Base-by-base conservation (phyloP, 2,329 filamentous ascomycete species). In the Pseudocercospora vitis region DNA sequence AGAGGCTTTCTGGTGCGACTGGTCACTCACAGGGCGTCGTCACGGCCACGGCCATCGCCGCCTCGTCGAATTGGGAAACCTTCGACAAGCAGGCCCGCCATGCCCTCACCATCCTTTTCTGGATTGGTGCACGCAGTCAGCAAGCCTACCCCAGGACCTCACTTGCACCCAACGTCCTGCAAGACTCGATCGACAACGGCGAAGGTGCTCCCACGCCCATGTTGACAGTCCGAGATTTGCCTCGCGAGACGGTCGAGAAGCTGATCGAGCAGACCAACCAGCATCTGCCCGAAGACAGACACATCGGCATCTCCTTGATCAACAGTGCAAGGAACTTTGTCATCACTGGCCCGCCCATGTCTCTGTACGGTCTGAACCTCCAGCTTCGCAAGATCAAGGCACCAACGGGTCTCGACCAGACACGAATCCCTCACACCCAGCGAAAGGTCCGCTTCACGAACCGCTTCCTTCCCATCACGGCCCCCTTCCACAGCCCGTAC, bases 241-340 rank as follows among this genome's bases (percentile, higher is more conserved):
- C 92, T 0, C 84, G 88, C 66, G 82, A 86, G 37, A 88, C 95
- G 63, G 89, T 99, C 9, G 91, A 99, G 74, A 91, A 92, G 73
- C 92, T 97, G 75, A 95, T 99, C 63, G 88, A 97, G 74, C 88
- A 88, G 11, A 99, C 94, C 61, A 99, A 99, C 74, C 86, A 96
- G 71, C 95, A 99, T 76, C 82, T 99, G 53, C 94, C 94, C 0
- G 77, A 88, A 60, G 91, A 96, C 66, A 85, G 91, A 53, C 94
- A 97, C 70, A 96, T 99, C 69, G 86, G 86, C 69, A 92, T 99
- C 65, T 97, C 95, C 0, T 82, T 99, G 52, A 84, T 96, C 71
- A 99, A 99, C 79, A 97, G 92, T 74, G 91, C 92, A 11, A 87
- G 94, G 55, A 99, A 97, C 73, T 87, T 97, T 68, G 95, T 99